Conservation (phyloP, 257 asterid genomes). For the Paulownia fortunei region DNA sequence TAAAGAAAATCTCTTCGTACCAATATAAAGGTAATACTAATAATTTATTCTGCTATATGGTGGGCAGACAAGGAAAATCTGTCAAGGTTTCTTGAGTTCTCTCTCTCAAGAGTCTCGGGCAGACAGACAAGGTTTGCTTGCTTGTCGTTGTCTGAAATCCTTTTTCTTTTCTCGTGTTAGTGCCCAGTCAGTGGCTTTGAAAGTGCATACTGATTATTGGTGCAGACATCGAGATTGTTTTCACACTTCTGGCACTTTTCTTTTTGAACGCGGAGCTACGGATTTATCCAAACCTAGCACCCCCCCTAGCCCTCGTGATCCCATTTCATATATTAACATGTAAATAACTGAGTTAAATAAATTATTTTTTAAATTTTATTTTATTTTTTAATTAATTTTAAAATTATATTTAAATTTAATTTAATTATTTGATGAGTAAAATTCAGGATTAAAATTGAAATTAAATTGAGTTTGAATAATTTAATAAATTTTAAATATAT, state of each 20-base stretch:
- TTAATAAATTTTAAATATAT: too few species aligned
- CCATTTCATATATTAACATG: too few species aligned
- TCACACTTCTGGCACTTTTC: conserved; percentile 3
- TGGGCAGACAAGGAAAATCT: conserved; percentile 31
- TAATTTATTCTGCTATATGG: conserved; percentile 11
- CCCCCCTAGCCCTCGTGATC: background rate
- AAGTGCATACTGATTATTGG: background rate
- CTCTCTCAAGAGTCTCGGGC: background rate
- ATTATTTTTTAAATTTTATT: too few species aligned
- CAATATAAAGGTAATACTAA: background rate
- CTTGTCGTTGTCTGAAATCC: conserved; percentile 29
- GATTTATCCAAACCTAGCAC: background rate
- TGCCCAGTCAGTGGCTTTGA: background rate
- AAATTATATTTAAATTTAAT: too few species aligned
- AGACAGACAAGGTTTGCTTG: conserved; percentile 20
- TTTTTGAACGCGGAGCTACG: background rate
- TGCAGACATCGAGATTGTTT: conserved; percentile 19
- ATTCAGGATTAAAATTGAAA: too few species aligned
- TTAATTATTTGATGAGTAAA: too few species aligned
- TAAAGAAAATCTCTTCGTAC: too few species aligned
- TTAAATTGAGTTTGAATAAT: too few species aligned
- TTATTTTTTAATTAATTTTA: too few species aligned
- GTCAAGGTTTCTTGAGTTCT: background rate
- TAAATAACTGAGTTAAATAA: too few species aligned
- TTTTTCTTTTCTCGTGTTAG: background rate